Evolutionary conservation across 805 yeast genomes (phyloP), one percentile per base, ranked within the genome.

Genomic region (Metschnikowia matae): DNA sequence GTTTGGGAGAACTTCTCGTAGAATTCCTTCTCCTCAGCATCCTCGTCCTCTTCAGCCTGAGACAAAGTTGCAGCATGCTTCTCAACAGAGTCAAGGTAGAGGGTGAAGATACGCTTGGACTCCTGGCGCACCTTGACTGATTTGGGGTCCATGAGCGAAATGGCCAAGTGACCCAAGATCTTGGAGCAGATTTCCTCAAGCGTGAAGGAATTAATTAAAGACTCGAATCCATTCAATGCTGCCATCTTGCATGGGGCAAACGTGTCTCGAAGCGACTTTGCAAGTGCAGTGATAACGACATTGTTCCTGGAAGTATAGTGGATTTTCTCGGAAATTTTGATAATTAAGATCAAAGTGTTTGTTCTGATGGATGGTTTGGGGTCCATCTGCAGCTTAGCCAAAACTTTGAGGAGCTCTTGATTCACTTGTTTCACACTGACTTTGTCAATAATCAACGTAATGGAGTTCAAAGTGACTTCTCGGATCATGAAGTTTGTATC

Each of bases 201-300:
- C 1, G 85, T 70, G 58, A 91, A 90, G 40, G 76, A 80, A 6
- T 83, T 85, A 21, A 84, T 70, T 14, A 87, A 78, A 13, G 76
- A 72, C 39, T 79, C 81, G 54, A 92, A 79, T 0, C 96, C 95
- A 53, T 82, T 70, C 26, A 94, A 71, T 0, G 97, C 89, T 3
- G 85, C 87, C 61, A 84, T 65, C 55, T 94, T 78, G 13, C 95
- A 82, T 6, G 87, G 89, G 2, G 83, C 75, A 60, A 82, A 83
- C 0, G 91, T 78, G 65, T 92, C 99, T 59, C 83, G 84, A 42
- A 92, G 73, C 0, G 96, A 86, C 59, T 90, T 85, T 2, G 88
- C 80, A 58, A 87, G 85, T 0, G 97, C 98, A 1, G 97, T 89
- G 2, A 89, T 83, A 44, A 94, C 70, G 2, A 94, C 96, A 20